A percentile compares a stretch with the other conserved stretches of the same genome.
phyloP scores from a whole-genome alignment of 306 rosid species.

The Lathyrus sativus region DNA sequence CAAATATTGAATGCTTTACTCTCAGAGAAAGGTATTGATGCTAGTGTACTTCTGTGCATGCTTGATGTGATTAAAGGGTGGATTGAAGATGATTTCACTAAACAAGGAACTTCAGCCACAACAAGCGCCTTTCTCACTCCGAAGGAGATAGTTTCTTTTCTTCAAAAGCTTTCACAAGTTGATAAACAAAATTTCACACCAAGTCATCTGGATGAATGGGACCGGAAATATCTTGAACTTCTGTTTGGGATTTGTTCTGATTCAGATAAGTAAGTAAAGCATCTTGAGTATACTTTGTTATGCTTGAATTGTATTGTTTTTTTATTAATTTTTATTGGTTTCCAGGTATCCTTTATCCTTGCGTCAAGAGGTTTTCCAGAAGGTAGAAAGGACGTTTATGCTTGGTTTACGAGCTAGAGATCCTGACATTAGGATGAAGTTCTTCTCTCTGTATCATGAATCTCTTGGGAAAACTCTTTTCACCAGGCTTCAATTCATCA shows the following conservation, averaged over 20 bases:
- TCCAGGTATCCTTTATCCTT: conserved; percentile 63
- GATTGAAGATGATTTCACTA: conserved; percentile 84
- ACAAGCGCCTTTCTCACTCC: conserved; percentile 71
- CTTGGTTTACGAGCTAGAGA: conserved; percentile 94
- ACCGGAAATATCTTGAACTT: conserved; percentile 83
- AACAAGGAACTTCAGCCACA: conserved; percentile 69
- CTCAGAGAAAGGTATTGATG: conserved; percentile 93
- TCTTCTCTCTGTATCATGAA: conserved; percentile 85
- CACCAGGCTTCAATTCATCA: conserved; percentile 81
- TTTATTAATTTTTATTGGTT: conserved; percentile 35
- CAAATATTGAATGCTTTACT: conserved; percentile 87
- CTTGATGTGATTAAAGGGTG: conserved; percentile 96
- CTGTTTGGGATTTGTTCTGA: conserved; percentile 87
- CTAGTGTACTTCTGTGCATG: conserved; percentile 91
- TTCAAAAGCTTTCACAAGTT: conserved; percentile 92
- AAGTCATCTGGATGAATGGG: conserved; percentile 81
- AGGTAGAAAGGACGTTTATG: conserved; percentile 93
- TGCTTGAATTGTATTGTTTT: conserved; percentile 33
- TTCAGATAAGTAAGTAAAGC: conserved; percentile 71
- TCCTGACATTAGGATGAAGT: conserved; percentile 88
- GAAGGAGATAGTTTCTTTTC: conserved; percentile 90
- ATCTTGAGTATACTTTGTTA: conserved; percentile 5
- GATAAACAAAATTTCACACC: conserved; percentile 79
- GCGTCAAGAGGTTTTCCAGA: conserved; percentile 91
- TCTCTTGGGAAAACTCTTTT: conserved; percentile 81